These are phyloP conservation scores for Picea mariana DNA, from an alignment of 83 land plant species.

Conservation along the genomic window DNA sequence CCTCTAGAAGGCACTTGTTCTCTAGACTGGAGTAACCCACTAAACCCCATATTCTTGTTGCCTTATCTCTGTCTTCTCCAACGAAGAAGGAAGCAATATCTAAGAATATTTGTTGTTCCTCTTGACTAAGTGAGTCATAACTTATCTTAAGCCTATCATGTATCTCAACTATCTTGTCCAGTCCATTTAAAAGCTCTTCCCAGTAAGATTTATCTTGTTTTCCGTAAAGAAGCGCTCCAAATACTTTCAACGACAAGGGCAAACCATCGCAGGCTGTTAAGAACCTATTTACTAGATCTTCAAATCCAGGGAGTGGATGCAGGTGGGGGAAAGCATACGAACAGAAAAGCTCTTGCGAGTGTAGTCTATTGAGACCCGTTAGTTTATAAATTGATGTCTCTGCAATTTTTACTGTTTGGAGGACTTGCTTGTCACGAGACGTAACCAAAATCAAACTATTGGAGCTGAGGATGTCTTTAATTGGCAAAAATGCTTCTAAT, in stretches of 20 bases:
- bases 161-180: not conserved
- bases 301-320: not conserved
- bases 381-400: too few relatives aligned
- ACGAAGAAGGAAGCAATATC: not conserved
- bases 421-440: too few relatives aligned
- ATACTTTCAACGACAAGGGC: not conserved
- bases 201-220: not conserved
- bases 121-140: not conserved
- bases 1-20: too few relatives aligned
- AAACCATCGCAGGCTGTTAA: not conserved
- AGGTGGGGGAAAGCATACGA: not conserved
- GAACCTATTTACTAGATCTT: not conserved
- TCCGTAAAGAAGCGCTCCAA: not conserved
- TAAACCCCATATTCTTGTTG: too few relatives aligned
- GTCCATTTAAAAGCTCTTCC: not conserved
- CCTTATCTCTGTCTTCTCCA: not conserved
- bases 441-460: too few relatives aligned
- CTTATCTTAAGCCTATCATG: not conserved
- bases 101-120: not conserved
- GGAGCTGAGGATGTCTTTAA: too few relatives aligned
- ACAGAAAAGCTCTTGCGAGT: too few relatives aligned
- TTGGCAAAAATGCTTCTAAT: too few relatives aligned
- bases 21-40: too few relatives aligned
- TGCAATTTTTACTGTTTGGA: too few relatives aligned
- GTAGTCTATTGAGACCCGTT: too few relatives aligned